phyloP scores from a whole-genome alignment of 352 stramenopile genomes.

The Globisporangium yorkense region DNA sequence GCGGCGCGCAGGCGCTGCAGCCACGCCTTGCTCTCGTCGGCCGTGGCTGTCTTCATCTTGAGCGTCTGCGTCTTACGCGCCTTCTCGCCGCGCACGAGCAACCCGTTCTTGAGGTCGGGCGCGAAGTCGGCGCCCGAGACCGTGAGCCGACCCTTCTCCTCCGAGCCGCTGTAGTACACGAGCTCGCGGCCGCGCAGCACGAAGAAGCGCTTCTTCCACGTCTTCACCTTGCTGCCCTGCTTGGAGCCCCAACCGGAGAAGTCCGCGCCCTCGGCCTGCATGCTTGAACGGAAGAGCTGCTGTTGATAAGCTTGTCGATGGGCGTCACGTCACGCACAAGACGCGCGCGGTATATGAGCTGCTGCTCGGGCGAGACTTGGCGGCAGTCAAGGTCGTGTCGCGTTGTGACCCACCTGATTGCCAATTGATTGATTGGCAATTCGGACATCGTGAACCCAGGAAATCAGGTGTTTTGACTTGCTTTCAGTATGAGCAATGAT shows the following conservation, averaged over 20 bases:
- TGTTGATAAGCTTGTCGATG: background rate
- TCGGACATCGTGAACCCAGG: background rate
- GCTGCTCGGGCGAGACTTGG: too few species aligned
- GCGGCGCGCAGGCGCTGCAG: constrained; percentile 40
- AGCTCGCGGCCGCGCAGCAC: constrained; percentile 31
- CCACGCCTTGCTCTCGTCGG: constrained; percentile 48
- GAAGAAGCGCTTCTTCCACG: constrained; percentile 51
- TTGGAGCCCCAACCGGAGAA: constrained; percentile 66
- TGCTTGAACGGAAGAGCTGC: background rate
- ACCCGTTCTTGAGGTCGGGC: constrained; percentile 34
- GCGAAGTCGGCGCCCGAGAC: constrained; percentile 50
- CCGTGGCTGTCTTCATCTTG: constrained; percentile 52
- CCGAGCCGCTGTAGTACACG: constrained; percentile 36
- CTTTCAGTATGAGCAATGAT: background rate
- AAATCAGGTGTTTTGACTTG: background rate
- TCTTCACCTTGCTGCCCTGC: constrained; percentile 52
- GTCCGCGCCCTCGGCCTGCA: constrained; percentile 13
- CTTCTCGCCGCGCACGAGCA: constrained; percentile 54
- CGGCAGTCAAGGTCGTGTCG: background rate
- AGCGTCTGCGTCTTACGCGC: constrained; percentile 44
- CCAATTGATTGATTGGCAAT: background rate
- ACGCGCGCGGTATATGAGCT: background rate
- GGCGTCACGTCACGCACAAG: background rate
- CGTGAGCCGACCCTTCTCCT: constrained; percentile 57
- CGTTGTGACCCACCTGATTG: background rate